These are phyloP conservation scores for Pistacia atlantica DNA, from an alignment of 345 rosid genomes.

Conservation along the genomic window DNA sequence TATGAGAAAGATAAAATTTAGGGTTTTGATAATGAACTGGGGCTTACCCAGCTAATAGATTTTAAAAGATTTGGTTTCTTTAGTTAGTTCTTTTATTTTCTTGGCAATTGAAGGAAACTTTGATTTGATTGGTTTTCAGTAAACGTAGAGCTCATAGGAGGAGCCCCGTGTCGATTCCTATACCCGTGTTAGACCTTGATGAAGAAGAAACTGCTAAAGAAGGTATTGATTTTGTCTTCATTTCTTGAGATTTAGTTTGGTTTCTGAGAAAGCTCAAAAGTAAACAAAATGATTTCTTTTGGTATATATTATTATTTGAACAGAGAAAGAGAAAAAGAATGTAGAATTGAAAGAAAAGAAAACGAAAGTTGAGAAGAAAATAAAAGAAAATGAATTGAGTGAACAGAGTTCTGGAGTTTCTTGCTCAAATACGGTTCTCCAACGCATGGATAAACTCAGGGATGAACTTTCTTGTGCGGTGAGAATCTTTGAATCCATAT, in stretches of 20 bases:
- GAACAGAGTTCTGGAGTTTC: conserved; percentile 31
- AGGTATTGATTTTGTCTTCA: conserved; percentile 28
- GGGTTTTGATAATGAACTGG: not conserved
- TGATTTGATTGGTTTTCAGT: conserved; percentile 32
- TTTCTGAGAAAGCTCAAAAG: conserved; percentile 18
- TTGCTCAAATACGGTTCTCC: conserved; percentile 36
- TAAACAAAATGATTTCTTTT: conserved; percentile 12
- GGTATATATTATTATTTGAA: not conserved
- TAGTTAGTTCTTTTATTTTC: not conserved
- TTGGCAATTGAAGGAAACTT: conserved; percentile 7
- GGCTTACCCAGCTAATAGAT: not conserved
- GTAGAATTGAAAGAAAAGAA: conserved; percentile 31
- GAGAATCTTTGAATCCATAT: conserved; percentile 29
- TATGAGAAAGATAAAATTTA: not conserved
- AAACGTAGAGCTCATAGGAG: conserved; percentile 58
- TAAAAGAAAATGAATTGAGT: conserved; percentile 23
- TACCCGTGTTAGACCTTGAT: conserved; percentile 57
- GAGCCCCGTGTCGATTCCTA: conserved; percentile 43
- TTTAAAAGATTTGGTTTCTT: not conserved
- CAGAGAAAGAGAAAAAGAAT: conserved; percentile 37
- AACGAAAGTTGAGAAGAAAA: conserved; percentile 14
- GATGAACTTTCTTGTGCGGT: conserved; percentile 97
- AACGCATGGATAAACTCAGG: conserved; percentile 79
- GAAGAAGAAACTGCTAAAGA: conserved; percentile 45
- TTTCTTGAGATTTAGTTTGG: conserved; percentile 7